Base-by-base conservation (phyloP, 2,329 filamentous ascomycete species). In the Graphilbum sp. region DNA sequence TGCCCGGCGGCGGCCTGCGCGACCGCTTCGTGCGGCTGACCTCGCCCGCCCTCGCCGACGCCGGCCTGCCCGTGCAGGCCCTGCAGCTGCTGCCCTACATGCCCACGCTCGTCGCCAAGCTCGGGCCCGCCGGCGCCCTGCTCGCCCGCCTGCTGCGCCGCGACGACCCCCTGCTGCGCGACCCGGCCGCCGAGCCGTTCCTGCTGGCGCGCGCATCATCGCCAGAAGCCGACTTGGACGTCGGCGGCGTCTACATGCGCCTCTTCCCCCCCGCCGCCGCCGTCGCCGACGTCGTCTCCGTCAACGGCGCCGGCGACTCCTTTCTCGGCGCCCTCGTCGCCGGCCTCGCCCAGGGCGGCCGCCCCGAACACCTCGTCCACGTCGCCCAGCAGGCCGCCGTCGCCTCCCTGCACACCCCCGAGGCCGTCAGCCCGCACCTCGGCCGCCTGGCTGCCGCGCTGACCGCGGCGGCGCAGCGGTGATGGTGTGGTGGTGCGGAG, bases 271-370 rank as follows among this genome's bases (percentile, higher is more conserved):
- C 80, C 0, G 71, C 70, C 1, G 75, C 81, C 52, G 59, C 69
- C 17, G 36, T 34, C 10, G 59, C 68, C 19, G 74, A 90, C 20
- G 66, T 93, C 1, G 75, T 88, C 2, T 94, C 85, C 34, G 88
- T 96, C 10, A 96, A 96, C 54, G 90, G 88, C 0, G 86, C 85
- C 2, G 90, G 90, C 0, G 90, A 98, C 57, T 95, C 90, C 0
- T 87, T 96, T 54, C 64, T 92, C 9, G 90, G 88, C 0, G 79
- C 86, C 13, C 49, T 95, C 40, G 63, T 94, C n/a, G 79, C 85
- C 2, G 84, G 82, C 0, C 54, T 96, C 46, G 75, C 76, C 0
- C 70, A 66, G 49, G 68, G 68, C 0, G 67, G 64, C 3, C 59
- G 59, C 43, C 53, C 71, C 42, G 58, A 75, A 50, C 67, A 78